Base-by-base conservation (phyloP, 306 rosid species). In the Malus fusca region DNA sequence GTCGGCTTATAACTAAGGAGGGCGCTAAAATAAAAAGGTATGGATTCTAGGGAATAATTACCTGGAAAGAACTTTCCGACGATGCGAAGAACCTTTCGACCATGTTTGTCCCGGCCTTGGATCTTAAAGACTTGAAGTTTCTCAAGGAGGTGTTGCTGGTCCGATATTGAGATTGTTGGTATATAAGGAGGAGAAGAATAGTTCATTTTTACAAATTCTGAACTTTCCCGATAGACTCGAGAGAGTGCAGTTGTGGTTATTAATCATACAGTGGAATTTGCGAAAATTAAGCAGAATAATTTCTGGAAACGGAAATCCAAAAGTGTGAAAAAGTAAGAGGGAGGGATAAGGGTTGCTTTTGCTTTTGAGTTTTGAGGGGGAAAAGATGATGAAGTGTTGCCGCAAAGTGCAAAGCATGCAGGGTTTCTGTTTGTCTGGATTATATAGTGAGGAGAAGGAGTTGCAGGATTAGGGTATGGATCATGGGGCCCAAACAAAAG, bases 51-150 rank as follows among this genome's bases (percentile, higher is more conserved):
- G 5, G 6, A 28, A 7, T 6, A 13, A 6, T 73, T 74, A 84
- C 85, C 85, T 7, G 85, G 85, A 42, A 81, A 71, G 37, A 71
- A 75, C 53, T 64, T 84, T n/a, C 88, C 85, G 64, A 81, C n/a
- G 78, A 84, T 59, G 66, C 72, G 75, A 40, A 84, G 82, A 67
- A 84, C 62, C 53, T 78, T 69, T 13, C 59, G 78, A 14, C 80
- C 80, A 22, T 61, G 75, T 48, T 81, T 84, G 68, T 84, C 85
- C 1, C 78, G 81, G n/a, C 85, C 85, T 18, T 78, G 85, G 72
- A 84, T 68, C 76, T 71, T 77, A 56, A 81, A 81, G 23, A 84
- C 75, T 43, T 81, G 43, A 25, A 73, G 78, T 66, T 78, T 81
- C 2, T 77, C 78, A 5, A 84, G 40, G 26, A 80, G 71, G 17